phyloP scores from a whole-genome alignment of 1,139 yeast species.

The Suhomyces bolitotheri region DNA sequence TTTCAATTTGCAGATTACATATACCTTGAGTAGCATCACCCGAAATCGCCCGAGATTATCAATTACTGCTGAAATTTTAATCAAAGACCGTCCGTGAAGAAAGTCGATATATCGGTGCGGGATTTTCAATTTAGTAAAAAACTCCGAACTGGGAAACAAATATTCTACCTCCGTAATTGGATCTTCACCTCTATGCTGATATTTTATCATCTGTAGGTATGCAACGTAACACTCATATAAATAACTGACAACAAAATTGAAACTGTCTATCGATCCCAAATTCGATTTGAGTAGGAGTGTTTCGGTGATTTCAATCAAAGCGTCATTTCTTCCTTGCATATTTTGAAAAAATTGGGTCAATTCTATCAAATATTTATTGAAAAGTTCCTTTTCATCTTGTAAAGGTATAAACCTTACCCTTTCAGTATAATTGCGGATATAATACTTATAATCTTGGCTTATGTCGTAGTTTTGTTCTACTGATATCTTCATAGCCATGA shows the following conservation, averaged over 20 bases:
- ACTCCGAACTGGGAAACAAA: neutral
- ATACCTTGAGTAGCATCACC: constrained; percentile 4
- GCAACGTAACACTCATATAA: constrained; percentile 9
- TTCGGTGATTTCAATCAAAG: constrained; percentile 11
- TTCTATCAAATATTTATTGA: constrained; percentile 5
- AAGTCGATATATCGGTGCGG: too few species aligned
- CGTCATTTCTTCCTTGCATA: constrained; percentile 1
- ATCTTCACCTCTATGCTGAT: neutral
- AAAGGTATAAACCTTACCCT: constrained; percentile 1
- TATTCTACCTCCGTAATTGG: neutral
- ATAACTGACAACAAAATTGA: constrained; percentile 10
- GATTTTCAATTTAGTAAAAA: neutral
- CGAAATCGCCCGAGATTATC: constrained; percentile 7
- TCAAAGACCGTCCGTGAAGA: too few species aligned
- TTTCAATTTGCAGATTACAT: constrained; percentile 6
- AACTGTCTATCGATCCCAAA: constrained; percentile 5
- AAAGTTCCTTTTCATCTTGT: neutral
- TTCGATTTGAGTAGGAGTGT: constrained; percentile 9
- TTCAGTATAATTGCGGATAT: neutral
- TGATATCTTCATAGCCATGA: constrained; percentile 9
- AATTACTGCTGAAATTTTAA: too few species aligned
- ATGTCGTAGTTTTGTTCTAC: constrained; percentile 3
- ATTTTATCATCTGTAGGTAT: constrained; percentile 2
- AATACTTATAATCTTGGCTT: constrained; percentile 1
- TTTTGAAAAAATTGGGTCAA: constrained; percentile 13